Conservation (phyloP, 2,329 filamentous ascomycete species). For the Ophiostoma sp. region DNA sequence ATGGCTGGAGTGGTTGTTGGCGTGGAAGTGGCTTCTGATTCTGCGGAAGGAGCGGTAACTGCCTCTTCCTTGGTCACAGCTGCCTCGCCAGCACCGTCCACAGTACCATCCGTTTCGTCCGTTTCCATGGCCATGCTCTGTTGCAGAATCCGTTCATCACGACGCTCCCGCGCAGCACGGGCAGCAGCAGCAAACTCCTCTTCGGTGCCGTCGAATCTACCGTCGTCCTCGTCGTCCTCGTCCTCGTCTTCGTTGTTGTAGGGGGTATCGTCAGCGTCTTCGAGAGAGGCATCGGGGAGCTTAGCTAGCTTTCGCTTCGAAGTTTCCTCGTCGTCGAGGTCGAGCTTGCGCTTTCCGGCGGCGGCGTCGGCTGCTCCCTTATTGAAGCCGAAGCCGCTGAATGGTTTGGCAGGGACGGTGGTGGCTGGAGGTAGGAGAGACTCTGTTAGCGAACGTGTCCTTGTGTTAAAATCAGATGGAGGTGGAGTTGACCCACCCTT, state of each 20-base stretch:
- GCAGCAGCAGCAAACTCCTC: constrained; percentile 86
- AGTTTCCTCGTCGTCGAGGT: constrained; percentile 85
- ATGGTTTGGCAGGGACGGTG: constrained; percentile 49
- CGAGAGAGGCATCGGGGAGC: constrained; percentile 73
- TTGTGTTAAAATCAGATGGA: neutral
- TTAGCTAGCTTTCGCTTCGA: constrained; percentile 87
- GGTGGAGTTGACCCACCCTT: constrained; percentile 21
- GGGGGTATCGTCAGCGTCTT: constrained; percentile 60
- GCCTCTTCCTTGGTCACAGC: constrained; percentile 28
- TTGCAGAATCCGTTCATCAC: constrained; percentile 65
- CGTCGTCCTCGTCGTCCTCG: constrained; percentile 70
- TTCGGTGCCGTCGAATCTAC: constrained; percentile 77
- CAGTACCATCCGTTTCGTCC: constrained; percentile 26
- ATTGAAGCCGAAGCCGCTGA: constrained; percentile 77
- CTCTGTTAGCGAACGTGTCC: constrained; percentile 32
- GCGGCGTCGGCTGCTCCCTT: constrained; percentile 64
- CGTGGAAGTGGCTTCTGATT: constrained; percentile 24
- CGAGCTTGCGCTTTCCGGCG: constrained; percentile 69
- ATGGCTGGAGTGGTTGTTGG: constrained; percentile 19
- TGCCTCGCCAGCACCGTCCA: constrained; percentile 23
- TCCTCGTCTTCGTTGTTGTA: constrained; percentile 62
- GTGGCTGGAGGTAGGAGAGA: neutral
- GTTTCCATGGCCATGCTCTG: constrained; percentile 52
- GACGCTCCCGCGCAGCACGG: constrained; percentile 79
- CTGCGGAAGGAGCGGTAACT: constrained; percentile 27